Evolutionary conservation across 805 yeast species (phyloP), one percentile per base, ranked within the genome.

Genomic region (Saccharomycopsis sp.): DNA sequence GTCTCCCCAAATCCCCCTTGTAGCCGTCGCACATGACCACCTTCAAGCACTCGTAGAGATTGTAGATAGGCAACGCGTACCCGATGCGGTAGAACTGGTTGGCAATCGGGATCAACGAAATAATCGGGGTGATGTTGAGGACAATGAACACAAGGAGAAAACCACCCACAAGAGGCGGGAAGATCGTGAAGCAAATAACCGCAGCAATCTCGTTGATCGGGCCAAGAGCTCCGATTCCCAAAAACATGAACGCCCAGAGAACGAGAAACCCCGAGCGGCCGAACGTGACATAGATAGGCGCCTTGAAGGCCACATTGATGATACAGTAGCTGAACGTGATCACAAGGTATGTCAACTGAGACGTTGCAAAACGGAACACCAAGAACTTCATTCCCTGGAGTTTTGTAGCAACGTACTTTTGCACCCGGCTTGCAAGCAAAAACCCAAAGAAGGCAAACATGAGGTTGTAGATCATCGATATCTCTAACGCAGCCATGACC

Each of bases 171-270:
- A 78, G 64, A 29, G 90, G 89, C 0, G 94, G 92, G 54, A 76
- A 75, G 15, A 73, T 57, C 3, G 82, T 70, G 52, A 84, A 71
- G 5, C 79, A 67, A 3, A 86, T 34, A 68, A 82, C 66, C 0
- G 83, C 82, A 64, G 79, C 71, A 61, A 84, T 81, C 69, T 88
- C 94, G 66, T 84, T 85, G 34, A 85, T 83, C 50, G 86, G 81
- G 59, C 95, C 95, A 40, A 87, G 85, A 0, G 91, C 89, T 61
- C 82, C 72, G 89, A 88, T 83, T 4, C 89, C 79, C 53, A 88
- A 63, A 67, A 73, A 88, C 4, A 83, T 76, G 37, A 82, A 63
- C 80, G 85, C 77, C 95, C 95, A 89, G 61, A 79, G 80, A 1
- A 87, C 83, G 46, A 88, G 77, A 69, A 87, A 87, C 0, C 95